phyloP scores from a whole-genome alignment of 805 yeast species.

The Saturnispora mendoncae region DNA sequence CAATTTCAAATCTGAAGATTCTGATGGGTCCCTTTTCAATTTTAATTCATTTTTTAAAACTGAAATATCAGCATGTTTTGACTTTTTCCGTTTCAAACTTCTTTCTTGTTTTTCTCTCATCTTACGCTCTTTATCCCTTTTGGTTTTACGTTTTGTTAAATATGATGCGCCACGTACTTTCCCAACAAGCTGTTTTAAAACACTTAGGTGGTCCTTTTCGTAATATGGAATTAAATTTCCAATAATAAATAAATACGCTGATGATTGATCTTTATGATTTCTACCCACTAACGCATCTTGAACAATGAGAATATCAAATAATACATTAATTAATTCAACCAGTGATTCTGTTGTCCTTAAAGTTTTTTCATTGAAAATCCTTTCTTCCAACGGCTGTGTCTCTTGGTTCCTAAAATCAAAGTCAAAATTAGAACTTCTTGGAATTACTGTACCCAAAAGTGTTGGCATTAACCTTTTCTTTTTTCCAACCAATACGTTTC shows the following conservation, averaged over 20 bases:
- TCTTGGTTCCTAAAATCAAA: conserved; percentile 19
- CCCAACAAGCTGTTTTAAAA: conserved; percentile 22
- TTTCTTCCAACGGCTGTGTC: neutral
- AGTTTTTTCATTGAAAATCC: neutral
- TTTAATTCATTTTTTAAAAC: neutral
- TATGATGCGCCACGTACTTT: conserved; percentile 26
- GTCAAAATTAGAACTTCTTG: conserved; percentile 20
- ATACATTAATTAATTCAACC: conserved; percentile 14
- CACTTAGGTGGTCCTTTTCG: conserved; percentile 19
- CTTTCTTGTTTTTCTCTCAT: conserved; percentile 6
- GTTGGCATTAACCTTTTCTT: conserved; percentile 29
- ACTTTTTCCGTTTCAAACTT: neutral
- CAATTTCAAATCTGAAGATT: conserved; percentile 16
- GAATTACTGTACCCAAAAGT: conserved; percentile 25
- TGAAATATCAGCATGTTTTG: neutral
- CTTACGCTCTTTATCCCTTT: conserved; percentile 6
- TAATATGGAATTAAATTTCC: conserved; percentile 25
- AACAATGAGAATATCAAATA: conserved; percentile 27
- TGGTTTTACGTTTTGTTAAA: conserved; percentile 11
- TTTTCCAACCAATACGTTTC: conserved; percentile 20
- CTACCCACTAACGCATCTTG: conserved; percentile 27
- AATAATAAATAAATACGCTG: conserved; percentile 24
- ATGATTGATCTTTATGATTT: conserved; percentile 20
- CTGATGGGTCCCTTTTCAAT: conserved; percentile 5
- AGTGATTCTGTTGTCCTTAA: conserved; percentile 7